Percentiles rank a stretch among this genome's conserved stretches.
Evolutionary conservation across 768 basidiomycete species (phyloP).

Genomic region (Favolaschia claudopus): DNA sequence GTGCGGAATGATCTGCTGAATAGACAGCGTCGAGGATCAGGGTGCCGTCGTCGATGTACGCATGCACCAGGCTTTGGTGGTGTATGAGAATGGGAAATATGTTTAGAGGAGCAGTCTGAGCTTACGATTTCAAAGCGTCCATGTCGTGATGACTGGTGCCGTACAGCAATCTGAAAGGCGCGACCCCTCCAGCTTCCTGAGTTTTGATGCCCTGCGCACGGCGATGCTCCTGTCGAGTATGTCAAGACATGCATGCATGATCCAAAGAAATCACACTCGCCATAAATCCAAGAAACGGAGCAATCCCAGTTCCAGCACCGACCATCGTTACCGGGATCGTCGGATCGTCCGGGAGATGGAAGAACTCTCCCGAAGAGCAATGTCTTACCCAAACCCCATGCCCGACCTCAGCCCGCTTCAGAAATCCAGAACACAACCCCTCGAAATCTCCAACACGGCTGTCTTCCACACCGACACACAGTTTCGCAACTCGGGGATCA

Average conservation of each 20-base stretch:
- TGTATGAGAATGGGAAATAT: not conserved
- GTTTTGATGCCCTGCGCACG: slow-evolving; percentile 18
- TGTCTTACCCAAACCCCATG: slow-evolving; percentile 15
- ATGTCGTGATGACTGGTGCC: slow-evolving; percentile 22
- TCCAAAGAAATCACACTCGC: not conserved
- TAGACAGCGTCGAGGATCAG: too few species aligned
- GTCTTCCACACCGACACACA: slow-evolving; percentile 23
- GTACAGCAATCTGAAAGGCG: slow-evolving; percentile 20
- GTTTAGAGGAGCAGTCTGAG: not conserved
- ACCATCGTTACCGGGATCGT: slow-evolving; percentile 17
- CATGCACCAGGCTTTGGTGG: too few species aligned
- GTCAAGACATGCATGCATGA: too few species aligned
- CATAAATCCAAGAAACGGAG: slow-evolving; percentile 23
- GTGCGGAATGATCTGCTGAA: too few species aligned
- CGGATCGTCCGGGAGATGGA: slow-evolving; percentile 23
- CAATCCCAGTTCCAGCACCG: slow-evolving; percentile 17
- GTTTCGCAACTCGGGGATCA: not conserved
- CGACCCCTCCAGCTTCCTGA: slow-evolving; percentile 5
- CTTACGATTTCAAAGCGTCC: slow-evolving; percentile 6
- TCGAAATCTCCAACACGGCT: slow-evolving; percentile 7
- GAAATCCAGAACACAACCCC: slow-evolving; percentile 21
- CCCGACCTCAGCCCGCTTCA: slow-evolving; percentile 5
- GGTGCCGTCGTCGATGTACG: too few species aligned
- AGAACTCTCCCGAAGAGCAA: slow-evolving; percentile 10
- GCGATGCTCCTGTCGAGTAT: slow-evolving; percentile 17